Evolutionary conservation across 441 rosid species (phyloP).

Genomic region (Pelargonium myrrhifolium): DNA sequence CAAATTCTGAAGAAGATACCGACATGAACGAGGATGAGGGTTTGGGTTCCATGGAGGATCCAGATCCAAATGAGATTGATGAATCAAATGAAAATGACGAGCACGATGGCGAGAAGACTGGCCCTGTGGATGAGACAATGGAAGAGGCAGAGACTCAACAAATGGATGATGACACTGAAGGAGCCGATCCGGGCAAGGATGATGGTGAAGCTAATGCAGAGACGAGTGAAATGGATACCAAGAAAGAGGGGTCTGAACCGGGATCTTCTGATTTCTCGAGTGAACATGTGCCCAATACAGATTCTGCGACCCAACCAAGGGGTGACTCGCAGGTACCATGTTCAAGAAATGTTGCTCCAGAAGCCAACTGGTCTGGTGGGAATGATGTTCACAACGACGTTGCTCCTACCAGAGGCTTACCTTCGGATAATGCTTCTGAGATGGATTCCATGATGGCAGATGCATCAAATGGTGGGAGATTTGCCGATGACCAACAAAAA

Average conservation of each 20-base stretch:
- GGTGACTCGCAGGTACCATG: slow-evolving; percentile 39
- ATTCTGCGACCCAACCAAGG: slow-evolving; percentile 54
- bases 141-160: slow-evolving; percentile 43
- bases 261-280: slow-evolving; percentile 32
- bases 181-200: slow-evolving; percentile 33
- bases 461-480: slow-evolving; percentile 45
- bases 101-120: slow-evolving; percentile 30
- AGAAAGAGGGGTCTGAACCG: slow-evolving; percentile 34
- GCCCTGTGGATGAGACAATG: slow-evolving; percentile 40
- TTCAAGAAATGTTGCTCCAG: slow-evolving; percentile 43
- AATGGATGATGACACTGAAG: slow-evolving; percentile 34
- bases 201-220: slow-evolving; percentile 36
- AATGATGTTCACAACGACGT: slow-evolving; percentile 39
- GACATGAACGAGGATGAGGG: slow-evolving; percentile 44
- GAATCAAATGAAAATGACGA: slow-evolving; percentile 38
- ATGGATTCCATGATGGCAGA: slow-evolving; percentile 45
- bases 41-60: slow-evolving; percentile 45
- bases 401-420: slow-evolving; percentile 44
- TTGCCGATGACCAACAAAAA: slow-evolving; percentile 41
- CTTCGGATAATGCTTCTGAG: slow-evolving; percentile 45
- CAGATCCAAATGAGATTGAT: slow-evolving; percentile 39
- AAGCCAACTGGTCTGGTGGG: slow-evolving; percentile 42
- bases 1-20: slow-evolving; percentile 41
- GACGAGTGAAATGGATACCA: slow-evolving; percentile 30
- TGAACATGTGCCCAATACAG: slow-evolving; percentile 41